A percentile compares a stretch with the other conserved stretches of the same genome.
These are phyloP conservation scores for Cytospora piceicola DNA, from an alignment of 2,329 filamentous ascomycete species.

Conservation along the genomic window DNA sequence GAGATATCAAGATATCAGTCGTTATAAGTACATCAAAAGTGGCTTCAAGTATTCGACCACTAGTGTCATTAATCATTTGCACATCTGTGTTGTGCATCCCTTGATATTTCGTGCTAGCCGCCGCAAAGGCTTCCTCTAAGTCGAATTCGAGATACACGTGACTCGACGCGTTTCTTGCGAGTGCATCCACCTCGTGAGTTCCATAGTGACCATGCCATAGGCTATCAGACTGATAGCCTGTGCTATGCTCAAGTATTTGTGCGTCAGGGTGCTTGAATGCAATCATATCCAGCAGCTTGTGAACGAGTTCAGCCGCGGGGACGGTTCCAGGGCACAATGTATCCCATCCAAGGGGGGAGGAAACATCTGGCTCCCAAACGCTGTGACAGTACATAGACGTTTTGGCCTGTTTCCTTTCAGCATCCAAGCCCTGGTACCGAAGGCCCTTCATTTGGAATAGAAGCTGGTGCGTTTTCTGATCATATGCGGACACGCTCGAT, in stretches of 20 bases:
- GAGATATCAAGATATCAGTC: conserved; percentile 6
- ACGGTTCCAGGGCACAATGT: conserved; percentile 2
- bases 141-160: conserved; percentile 8
- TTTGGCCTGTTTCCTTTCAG: conserved; percentile 8
- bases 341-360: conserved; percentile 1
- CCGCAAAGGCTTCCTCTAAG: conserved; percentile 5
- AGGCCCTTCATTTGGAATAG: background rate
- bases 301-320: background rate
- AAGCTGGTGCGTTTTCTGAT: background rate
- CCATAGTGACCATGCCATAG: conserved; percentile 9
- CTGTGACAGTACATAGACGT: conserved; percentile 8
- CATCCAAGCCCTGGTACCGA: background rate
- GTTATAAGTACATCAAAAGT: conserved; percentile 10
- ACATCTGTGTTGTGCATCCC: conserved; percentile 1
- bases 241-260: conserved; percentile 4
- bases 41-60: background rate
- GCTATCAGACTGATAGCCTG: conserved; percentile 2
- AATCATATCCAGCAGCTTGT: conserved; percentile 10
- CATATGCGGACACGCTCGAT: background rate
- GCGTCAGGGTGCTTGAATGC: conserved; percentile 9
- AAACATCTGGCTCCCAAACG: conserved; percentile 11
- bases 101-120: conserved; percentile 2
- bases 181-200: conserved; percentile 2
- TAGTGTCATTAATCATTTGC: conserved; percentile 4
- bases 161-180: conserved; percentile 3